Evolutionary conservation across 78 protist genomes (phyloP).

Genomic region (Carpediemonas membranifera): DNA sequence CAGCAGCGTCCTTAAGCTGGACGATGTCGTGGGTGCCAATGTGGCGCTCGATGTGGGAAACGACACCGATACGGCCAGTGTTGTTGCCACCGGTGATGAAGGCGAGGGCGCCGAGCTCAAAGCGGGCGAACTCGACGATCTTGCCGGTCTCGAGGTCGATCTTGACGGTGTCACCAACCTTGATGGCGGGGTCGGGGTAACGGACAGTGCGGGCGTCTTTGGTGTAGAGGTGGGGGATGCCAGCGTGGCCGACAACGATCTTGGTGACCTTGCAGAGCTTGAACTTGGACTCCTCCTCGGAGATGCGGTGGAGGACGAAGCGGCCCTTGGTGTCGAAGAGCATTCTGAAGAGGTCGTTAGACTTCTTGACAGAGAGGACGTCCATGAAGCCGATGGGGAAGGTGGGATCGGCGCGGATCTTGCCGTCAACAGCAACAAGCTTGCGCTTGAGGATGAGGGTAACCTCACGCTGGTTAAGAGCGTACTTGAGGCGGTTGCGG

Average conservation of each 20-base stretch:
- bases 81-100: too few species aligned
- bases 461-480: constrained; percentile 85
- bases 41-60: constrained; percentile 73
- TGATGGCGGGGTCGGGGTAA: constrained; percentile 85
- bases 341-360: constrained; percentile 93
- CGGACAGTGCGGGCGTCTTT: constrained; percentile 98
- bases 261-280: constrained; percentile 69
- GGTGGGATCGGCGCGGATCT: constrained; percentile 83
- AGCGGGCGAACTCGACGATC: constrained; percentile 41
- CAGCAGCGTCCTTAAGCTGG: constrained; percentile 70
- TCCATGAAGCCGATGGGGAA: constrained; percentile 99
- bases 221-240: constrained; percentile 83
- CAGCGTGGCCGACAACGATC: constrained; percentile 47
- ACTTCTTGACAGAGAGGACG: constrained; percentile 79
- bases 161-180: constrained; percentile 78
- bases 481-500: constrained; percentile 95
- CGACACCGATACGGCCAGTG: too few species aligned
- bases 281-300: too few species aligned
- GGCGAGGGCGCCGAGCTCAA: constrained; percentile 66
- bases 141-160: constrained; percentile 64
- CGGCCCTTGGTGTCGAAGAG: constrained; percentile 96
- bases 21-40: constrained; percentile 90
- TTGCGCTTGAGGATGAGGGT: constrained; percentile 72
- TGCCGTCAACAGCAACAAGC: constrained; percentile 84
- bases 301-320: constrained; percentile 80